Percentiles rank a stretch among this genome's conserved stretches.
Evolutionary conservation across 78 protist species (phyloP).

Genomic region (Dictyostelium firmibasis): DNA sequence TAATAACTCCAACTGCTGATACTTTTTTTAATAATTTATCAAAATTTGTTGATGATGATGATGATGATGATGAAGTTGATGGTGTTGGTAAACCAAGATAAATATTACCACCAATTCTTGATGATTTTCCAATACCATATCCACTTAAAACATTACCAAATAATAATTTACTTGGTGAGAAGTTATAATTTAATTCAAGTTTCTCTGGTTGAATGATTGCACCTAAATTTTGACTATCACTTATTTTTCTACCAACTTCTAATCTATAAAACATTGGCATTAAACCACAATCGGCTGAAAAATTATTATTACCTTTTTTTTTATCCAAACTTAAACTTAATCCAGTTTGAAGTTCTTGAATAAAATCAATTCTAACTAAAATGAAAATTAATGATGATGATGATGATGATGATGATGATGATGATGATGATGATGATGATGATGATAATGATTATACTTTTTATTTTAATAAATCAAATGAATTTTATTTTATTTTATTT

Average conservation of each 20-base stretch:
- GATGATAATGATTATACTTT: too few species aligned
- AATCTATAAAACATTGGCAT: background rate
- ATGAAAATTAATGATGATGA: background rate
- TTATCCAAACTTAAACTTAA: background rate
- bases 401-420: background rate
- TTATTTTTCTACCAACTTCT: background rate
- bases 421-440: too few species aligned
- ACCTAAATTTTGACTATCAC: background rate
- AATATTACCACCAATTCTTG: background rate
- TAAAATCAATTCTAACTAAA: conserved; percentile 20
- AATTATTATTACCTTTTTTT: background rate
- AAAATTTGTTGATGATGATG: background rate
- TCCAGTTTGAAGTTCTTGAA: background rate
- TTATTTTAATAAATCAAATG: too few species aligned
- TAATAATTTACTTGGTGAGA: background rate
- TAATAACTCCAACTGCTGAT: background rate
- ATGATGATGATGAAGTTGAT: background rate
- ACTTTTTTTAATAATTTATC: background rate
- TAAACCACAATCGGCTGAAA: background rate
- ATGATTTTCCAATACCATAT: too few species aligned
- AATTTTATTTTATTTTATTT: too few species aligned
- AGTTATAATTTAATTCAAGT: background rate
- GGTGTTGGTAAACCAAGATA: background rate
- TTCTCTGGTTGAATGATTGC: background rate
- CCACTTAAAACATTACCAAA: background rate